A percentile compares a stretch with the other conserved stretches of the same genome.
phyloP scores from a whole-genome alignment of 768 basidiomycete species.

The Leccinum incarnatum region DNA sequence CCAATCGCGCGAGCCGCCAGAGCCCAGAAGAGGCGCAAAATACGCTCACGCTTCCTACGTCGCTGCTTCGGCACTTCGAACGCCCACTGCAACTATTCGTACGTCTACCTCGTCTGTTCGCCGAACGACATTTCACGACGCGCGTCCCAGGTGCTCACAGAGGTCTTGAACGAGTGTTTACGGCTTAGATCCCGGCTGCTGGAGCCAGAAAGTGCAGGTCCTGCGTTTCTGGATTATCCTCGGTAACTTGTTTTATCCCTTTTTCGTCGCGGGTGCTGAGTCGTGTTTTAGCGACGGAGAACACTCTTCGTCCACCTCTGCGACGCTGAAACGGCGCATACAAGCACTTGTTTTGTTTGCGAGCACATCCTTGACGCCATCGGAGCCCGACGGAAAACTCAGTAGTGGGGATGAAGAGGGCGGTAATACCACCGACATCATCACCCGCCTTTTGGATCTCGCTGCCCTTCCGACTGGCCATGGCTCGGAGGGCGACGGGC shows the following conservation, averaged over 20 bases:
- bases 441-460: slow-evolving; percentile 49
- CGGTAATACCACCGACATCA: slow-evolving; percentile 39
- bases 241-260: slow-evolving; percentile 36
- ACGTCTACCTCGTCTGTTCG: slow-evolving; percentile 17
- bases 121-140: background rate
- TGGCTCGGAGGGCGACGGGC: slow-evolving; percentile 35
- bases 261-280: background rate
- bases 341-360: slow-evolving; percentile 67
- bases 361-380: slow-evolving; percentile 46
- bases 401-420: slow-evolving; percentile 17
- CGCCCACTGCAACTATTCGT: slow-evolving; percentile 52
- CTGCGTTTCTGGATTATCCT: slow-evolving; percentile 55
- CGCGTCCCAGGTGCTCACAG: slow-evolving; percentile 50
- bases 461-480: slow-evolving; percentile 35
- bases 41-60: slow-evolving; percentile 63
- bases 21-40: slow-evolving; percentile 54
- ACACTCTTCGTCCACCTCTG: slow-evolving; percentile 42
- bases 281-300: slow-evolving; percentile 53
- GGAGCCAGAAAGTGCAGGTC: slow-evolving; percentile 35
- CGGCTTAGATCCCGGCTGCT: slow-evolving; percentile 49
- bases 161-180: slow-evolving; percentile 64
- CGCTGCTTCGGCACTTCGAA: slow-evolving; percentile 57
- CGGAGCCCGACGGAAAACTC: slow-evolving; percentile 10
- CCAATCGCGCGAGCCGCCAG: slow-evolving; percentile 67
- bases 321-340: slow-evolving; percentile 54